Conservation (phyloP, 768 basidiomycete genomes). For the Daedaleopsis nitida region DNA sequence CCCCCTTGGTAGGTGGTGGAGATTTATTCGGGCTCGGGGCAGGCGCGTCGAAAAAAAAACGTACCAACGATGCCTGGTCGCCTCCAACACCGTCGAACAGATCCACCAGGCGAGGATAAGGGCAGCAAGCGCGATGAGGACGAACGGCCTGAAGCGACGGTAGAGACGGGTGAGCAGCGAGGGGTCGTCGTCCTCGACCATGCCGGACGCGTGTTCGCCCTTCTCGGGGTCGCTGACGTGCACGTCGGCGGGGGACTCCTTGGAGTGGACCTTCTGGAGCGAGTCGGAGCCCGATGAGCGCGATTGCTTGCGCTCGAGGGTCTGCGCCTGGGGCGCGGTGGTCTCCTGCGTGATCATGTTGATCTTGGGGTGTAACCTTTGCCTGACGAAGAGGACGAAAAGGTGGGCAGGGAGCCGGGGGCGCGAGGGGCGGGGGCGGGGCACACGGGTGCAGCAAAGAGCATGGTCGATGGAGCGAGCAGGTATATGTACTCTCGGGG, state of each 20-base stretch:
- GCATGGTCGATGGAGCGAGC: no score
- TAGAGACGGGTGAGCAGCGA: constrained; percentile 13
- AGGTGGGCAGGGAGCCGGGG: neutral
- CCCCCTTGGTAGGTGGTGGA: neutral
- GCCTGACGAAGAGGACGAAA: neutral
- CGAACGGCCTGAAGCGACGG: constrained; percentile 28
- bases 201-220: constrained; percentile 13
- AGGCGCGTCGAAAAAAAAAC: constrained; percentile 15
- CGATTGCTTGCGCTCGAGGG: constrained; percentile 27
- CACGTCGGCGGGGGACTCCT: constrained; percentile 22
- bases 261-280: constrained; percentile 29
- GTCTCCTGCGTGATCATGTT: constrained; percentile 1
- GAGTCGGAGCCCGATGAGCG: constrained; percentile 23
- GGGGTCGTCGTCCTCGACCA: constrained; percentile 16
- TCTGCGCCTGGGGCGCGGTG: neutral
- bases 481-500: no score
- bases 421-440: constrained; percentile 3
- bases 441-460: constrained; percentile 17
- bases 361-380: neutral
- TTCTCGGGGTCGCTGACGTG: constrained; percentile 16
- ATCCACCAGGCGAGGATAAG: constrained; percentile 88
- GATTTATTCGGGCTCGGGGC: no score
- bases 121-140: constrained; percentile 53
- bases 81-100: constrained; percentile 64
- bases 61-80: constrained; percentile 77